Base-by-base conservation (phyloP, 2,329 filamentous ascomycete species). In the Penicillium hordei region DNA sequence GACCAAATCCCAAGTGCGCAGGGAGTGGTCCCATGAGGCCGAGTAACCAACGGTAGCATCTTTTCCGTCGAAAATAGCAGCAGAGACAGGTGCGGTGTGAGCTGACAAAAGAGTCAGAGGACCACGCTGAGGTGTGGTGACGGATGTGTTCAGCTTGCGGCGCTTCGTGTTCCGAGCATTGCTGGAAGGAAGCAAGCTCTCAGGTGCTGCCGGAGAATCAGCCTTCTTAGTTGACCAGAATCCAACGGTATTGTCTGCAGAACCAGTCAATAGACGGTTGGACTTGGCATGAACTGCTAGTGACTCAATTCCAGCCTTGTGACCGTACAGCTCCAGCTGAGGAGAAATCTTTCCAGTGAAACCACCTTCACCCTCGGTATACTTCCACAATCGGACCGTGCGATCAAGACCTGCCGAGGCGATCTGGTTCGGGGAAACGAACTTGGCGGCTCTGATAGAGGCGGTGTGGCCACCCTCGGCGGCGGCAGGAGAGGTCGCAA, bases 1-100 rank as follows among this genome's bases (percentile, higher is more conserved):
- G 0, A 92, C 88, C 46, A 99, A 83, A 78, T 99, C 94, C 78
- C 96, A 89, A 0, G 94, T 97, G 63, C 89, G 88, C 66, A 97
- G 81, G 1, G 90, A 90, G 80, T 96, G 93, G 78, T 99, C 95
- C 78, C 90, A 89, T 19, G 92, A 96, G 23, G 88, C 86, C 1
- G 91, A 93, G 81, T 99, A 97, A 46, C 90, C 93, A 40, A 97
- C 91, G 15, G 91, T 96, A 12, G 87, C 78, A 76, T 97, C 93
- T 53, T 86, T 82, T 5, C 88, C 88, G 75, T 96, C 91, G 79
- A 99, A 97, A 48, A 91, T 83, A 38, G 89, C 89, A 53, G 88
- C 89, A 1, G 90, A 90, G 44, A 93, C 91, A 44, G 89, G 83
- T 12, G 86, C 83, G 55, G 85, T 84, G 82, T 97, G 89, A 52